Conservation (phyloP, 768 basidiomycete species). For the Mycena filopes region DNA sequence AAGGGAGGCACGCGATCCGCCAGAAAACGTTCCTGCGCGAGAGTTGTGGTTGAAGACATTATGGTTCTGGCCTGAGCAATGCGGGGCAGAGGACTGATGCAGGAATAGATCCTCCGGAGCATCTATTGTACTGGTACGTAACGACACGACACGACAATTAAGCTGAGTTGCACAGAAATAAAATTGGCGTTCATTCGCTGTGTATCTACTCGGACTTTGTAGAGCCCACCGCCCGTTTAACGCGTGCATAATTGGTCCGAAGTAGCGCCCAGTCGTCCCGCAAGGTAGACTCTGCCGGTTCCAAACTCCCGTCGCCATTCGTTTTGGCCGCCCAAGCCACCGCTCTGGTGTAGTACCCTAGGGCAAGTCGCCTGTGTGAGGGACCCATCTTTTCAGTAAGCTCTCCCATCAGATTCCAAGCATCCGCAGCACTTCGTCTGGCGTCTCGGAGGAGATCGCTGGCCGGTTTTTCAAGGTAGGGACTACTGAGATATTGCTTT, state of each 20-base stretch:
- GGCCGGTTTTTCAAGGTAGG: slow-evolving; percentile 65
- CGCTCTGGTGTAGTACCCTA: slow-evolving; percentile 76
- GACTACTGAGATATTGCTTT: slow-evolving; percentile 56
- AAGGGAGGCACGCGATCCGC: slow-evolving; percentile 83
- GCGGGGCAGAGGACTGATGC: not conserved
- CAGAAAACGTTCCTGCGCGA: slow-evolving; percentile 69
- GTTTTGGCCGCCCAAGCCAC: slow-evolving; percentile 71
- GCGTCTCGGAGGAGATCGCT: slow-evolving; percentile 72
- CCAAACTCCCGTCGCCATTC: slow-evolving; percentile 45
- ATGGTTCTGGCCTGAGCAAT: not conserved
- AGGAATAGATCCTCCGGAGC: not conserved
- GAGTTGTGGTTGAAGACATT: slow-evolving; percentile 32
- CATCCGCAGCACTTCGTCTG: slow-evolving; percentile 75
- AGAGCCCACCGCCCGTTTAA: slow-evolving; percentile 42
- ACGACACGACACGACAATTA: no score
- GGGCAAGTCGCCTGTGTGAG: slow-evolving; percentile 49
- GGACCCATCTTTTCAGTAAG: slow-evolving; percentile 61
- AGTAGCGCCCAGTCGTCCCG: slow-evolving; percentile 71
- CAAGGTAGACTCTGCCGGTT: slow-evolving; percentile 62
- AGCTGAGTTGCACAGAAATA: no score
- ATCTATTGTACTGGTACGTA: not conserved
- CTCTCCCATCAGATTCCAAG: slow-evolving; percentile 80
- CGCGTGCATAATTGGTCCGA: slow-evolving; percentile 69
- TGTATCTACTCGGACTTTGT: not conserved
- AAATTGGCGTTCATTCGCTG: not conserved